Conservation (phyloP, 768 basidiomycete species). For the Serendipita sp. region DNA sequence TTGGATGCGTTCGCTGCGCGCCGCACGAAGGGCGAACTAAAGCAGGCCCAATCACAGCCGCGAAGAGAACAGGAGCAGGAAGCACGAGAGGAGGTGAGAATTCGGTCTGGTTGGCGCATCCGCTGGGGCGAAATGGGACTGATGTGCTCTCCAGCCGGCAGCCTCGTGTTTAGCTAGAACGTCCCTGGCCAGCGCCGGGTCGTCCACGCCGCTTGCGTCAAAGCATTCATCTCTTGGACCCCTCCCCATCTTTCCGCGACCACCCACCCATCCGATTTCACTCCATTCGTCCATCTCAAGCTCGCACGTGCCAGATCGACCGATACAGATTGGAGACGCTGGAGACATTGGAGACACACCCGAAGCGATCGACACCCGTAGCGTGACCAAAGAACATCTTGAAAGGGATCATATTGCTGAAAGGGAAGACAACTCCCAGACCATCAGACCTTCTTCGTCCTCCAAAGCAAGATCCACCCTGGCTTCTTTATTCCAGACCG, state of each 20-base stretch:
- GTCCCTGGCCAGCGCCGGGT: background rate
- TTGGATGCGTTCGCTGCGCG: background rate
- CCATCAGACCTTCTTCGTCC: background rate
- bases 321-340: background rate
- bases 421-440: background rate
- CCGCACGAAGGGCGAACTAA: background rate
- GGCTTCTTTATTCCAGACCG: conserved; percentile 3
- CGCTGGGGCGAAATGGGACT: too few relatives aligned
- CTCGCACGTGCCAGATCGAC: background rate
- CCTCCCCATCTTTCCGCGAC: background rate
- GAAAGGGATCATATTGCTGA: background rate
- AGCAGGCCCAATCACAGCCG: background rate
- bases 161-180: background rate
- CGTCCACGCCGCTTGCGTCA: background rate
- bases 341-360: too few relatives aligned
- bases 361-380: background rate
- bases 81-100: background rate
- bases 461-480: background rate
- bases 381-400: background rate
- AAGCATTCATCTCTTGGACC: conserved; percentile 6
- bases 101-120: too few relatives aligned
- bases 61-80: background rate
- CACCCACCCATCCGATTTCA: background rate
- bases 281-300: background rate
- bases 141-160: background rate